These are phyloP conservation scores for Scenedesmus sp. DNA, from an alignment of 163 green algal species.

Conservation along the genomic window DNA sequence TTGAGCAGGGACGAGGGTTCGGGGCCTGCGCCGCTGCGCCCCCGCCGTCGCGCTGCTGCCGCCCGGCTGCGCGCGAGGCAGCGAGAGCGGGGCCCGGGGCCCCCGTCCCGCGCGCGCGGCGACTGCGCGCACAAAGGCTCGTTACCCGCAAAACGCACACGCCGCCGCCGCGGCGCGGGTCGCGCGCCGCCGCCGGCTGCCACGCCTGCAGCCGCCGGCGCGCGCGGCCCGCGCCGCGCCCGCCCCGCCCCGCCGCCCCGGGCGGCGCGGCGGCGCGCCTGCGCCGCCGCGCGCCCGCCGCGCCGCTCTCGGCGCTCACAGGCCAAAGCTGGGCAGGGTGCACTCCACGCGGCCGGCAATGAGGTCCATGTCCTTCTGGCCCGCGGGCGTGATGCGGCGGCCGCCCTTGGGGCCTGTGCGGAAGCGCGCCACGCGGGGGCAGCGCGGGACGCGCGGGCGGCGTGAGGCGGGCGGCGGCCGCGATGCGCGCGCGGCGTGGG, in stretches of 20 bases:
- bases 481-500: no score
- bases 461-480: background rate
- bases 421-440: constrained; percentile 2
- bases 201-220: no score
- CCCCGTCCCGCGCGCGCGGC: no score
- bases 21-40: no score
- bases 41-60: no score
- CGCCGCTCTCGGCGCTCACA: background rate
- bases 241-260: background rate
- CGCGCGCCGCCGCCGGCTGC: no score
- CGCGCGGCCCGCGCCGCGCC: background rate
- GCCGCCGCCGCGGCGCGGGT: no score
- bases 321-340: constrained; percentile 43
- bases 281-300: background rate
- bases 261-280: background rate
- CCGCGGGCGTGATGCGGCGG: constrained; percentile 87
- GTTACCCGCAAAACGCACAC: no score
- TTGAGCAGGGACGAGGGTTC: no score
- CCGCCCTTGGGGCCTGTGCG: constrained; percentile 77
- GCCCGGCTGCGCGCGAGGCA: no score
- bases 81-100: no score
- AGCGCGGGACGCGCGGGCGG: background rate
- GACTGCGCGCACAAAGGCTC: no score
- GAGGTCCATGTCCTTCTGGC: constrained; percentile 96
- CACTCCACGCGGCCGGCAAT: constrained; percentile 85